phyloP scores from a whole-genome alignment of 2,329 filamentous ascomycete genomes.

The Rhinocladiella similis region DNA sequence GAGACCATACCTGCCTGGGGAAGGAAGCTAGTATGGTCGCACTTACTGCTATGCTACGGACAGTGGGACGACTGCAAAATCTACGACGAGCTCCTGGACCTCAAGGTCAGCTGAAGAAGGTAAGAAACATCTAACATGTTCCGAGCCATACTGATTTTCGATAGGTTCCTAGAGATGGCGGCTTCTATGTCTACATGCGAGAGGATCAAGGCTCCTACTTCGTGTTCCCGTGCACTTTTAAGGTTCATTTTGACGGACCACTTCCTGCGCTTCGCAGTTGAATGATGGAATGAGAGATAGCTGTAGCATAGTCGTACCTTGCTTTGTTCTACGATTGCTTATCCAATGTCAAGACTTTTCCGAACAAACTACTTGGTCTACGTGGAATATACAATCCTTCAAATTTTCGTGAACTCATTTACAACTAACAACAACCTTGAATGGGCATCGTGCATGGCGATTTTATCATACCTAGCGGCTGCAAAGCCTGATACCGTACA shows the following conservation, averaged over 20 bases:
- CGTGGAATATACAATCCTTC: no score
- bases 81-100: constrained; percentile 62
- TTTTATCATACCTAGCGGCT: no score
- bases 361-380: no score
- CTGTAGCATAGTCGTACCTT: no score
- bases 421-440: no score
- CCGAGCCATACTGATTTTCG: background rate
- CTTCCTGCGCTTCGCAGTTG: constrained; percentile 22
- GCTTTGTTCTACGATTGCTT: no score
- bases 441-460: no score
- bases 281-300: background rate
- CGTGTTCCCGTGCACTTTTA: constrained; percentile 52
- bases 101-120: constrained; percentile 67
- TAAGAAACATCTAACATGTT: constrained; percentile 3
- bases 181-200: constrained; percentile 62
- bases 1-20: constrained; percentile 64
- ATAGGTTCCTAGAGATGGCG: constrained; percentile 52
- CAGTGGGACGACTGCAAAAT: constrained; percentile 61
- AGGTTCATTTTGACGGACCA: constrained; percentile 46
- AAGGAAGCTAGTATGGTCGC: constrained; percentile 61
- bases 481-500: no score
- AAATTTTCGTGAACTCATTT: no score
- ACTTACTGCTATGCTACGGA: constrained; percentile 67
- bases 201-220: constrained; percentile 64
- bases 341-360: no score